These are phyloP conservation scores for Verticillium isaacii DNA, from an alignment of 2,329 filamentous ascomycete species.

Conservation along the genomic window DNA sequence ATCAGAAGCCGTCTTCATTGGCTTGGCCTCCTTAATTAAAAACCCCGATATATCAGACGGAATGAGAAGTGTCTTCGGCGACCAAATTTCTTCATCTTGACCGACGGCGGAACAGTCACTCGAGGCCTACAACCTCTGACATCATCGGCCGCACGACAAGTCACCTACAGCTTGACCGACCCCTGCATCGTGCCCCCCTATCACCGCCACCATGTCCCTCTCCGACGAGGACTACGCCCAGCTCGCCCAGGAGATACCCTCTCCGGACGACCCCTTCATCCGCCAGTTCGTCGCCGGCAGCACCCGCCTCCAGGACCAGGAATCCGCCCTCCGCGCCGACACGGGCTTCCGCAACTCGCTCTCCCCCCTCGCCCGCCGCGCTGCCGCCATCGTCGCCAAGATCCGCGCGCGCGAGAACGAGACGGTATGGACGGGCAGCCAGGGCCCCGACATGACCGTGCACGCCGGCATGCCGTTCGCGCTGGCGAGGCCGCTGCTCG, in stretches of 20 bases:
- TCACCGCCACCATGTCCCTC: conserved; percentile 27
- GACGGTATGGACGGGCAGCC: conserved; percentile 64
- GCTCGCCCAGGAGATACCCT: conserved; percentile 50
- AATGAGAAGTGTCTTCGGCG: too few relatives aligned
- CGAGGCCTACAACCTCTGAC: not conserved
- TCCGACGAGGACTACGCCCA: conserved; percentile 57
- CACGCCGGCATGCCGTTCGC: conserved; percentile 83
- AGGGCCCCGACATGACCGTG: conserved; percentile 53
- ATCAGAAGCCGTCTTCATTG: not conserved
- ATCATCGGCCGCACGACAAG: not conserved
- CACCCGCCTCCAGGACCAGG: conserved; percentile 70
- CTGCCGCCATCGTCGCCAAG: conserved; percentile 66
- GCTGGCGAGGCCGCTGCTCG: conserved; percentile 70
- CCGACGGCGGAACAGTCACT: not conserved
- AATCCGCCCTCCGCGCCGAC: conserved; percentile 77
- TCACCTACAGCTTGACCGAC: not conserved
- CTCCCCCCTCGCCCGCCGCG: conserved; percentile 67
- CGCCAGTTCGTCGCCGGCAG: conserved; percentile 76
- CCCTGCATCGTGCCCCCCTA: not conserved
- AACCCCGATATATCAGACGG: too few relatives aligned
- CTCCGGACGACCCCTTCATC: conserved; percentile 66
- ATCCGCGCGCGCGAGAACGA: conserved; percentile 70
- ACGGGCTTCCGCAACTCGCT: conserved; percentile 60
- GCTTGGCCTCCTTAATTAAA: too few relatives aligned
- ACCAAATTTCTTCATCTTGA: not conserved